Conservation (phyloP, 139 green algal genomes). For the Medakamo hakoo region DNA sequence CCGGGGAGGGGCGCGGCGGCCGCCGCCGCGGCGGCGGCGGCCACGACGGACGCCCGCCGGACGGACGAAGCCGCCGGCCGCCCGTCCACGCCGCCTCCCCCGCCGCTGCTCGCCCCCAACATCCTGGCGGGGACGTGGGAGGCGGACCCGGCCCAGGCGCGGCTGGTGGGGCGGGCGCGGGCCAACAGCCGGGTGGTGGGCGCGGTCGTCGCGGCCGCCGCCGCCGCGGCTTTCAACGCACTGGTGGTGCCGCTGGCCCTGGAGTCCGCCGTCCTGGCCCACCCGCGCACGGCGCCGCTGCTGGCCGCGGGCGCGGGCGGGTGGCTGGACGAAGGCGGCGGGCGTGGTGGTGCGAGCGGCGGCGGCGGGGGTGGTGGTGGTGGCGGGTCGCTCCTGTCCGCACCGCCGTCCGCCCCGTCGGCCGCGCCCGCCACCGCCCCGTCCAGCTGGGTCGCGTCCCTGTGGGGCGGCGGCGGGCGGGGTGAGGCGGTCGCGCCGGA, state of each 20-base stretch:
- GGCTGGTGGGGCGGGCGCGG: neutral
- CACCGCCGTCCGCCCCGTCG: neutral
- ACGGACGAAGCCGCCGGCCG: neutral
- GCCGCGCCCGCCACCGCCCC: no score
- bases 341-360: neutral
- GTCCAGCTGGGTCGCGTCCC: neutral
- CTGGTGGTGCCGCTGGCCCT: slow-evolving; percentile 42
- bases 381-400: neutral
- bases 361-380: neutral
- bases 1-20: slow-evolving; percentile 3
- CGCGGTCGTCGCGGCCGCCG: slow-evolving; percentile 16
- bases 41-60: slow-evolving; percentile 3
- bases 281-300: slow-evolving; percentile 5
- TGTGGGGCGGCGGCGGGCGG: no score
- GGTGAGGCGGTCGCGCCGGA: no score
- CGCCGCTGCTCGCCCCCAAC: slow-evolving; percentile 30
- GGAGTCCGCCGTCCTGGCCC: slow-evolving; percentile 20
- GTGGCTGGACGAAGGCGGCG: neutral
- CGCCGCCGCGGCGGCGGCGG: slow-evolving; percentile 1
- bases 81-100: neutral
- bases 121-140: slow-evolving; percentile 20
- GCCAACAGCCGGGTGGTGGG: slow-evolving; percentile 41
- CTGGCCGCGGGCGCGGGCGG: neutral
- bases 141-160: neutral
- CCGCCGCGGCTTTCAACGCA: slow-evolving; percentile 44